These are phyloP conservation scores for Angophora floribunda DNA, from an alignment of 345 rosid species.

Conservation along the genomic window DNA sequence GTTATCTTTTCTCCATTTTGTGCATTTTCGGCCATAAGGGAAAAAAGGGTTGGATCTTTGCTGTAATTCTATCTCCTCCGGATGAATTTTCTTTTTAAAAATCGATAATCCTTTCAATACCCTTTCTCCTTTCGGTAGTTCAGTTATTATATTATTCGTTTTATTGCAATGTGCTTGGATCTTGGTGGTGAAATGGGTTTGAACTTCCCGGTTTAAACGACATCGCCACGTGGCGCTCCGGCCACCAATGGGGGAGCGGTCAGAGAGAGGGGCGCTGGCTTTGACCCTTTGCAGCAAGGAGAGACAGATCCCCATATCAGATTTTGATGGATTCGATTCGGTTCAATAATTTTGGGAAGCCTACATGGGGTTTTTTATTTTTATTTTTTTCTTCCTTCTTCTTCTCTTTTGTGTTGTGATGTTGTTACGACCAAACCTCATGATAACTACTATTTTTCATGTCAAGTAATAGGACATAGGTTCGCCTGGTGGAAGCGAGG, in stretches of 20 bases:
- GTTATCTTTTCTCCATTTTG: background rate
- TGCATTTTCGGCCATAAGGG: background rate
- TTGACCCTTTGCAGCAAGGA: background rate
- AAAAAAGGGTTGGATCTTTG: background rate
- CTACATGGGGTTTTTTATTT: background rate
- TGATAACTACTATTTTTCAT: background rate
- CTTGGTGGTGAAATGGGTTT: background rate
- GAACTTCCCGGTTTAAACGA: background rate
- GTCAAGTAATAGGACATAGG: background rate
- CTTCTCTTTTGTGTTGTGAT: background rate
- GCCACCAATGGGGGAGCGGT: background rate
- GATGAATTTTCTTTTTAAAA: background rate
- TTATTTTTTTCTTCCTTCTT: fast-evolving
- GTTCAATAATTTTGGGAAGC: background rate
- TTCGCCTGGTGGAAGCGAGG: fast-evolving
- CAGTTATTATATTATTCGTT: background rate
- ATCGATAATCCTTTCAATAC: background rate
- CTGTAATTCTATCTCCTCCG: background rate
- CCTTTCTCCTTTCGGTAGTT: background rate
- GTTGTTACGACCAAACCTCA: background rate
- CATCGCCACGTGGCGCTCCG: background rate
- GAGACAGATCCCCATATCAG: background rate
- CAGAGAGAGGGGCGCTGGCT: background rate
- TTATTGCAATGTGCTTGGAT: background rate
- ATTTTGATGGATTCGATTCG: background rate